Conservation (phyloP, 2,329 filamentous ascomycete genomes). For the Cordyceps sp. region DNA sequence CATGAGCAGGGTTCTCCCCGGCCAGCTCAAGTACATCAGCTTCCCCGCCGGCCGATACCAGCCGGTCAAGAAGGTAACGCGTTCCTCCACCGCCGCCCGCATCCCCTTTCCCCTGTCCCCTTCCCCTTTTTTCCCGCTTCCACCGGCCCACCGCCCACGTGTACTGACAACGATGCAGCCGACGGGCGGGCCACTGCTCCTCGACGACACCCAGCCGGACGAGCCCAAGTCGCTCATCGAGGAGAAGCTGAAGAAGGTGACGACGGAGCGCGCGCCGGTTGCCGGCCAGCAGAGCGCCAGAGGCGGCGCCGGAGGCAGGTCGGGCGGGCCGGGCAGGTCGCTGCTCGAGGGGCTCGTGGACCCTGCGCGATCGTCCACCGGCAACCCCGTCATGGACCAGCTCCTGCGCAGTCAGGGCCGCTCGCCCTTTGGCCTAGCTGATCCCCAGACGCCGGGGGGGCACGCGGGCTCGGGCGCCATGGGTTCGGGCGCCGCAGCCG, state of each 20-base stretch:
- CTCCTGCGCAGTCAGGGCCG: constrained; percentile 23
- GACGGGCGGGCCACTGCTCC: constrained; percentile 83
- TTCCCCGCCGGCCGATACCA: constrained; percentile 83
- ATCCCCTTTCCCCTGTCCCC: too few relatives aligned
- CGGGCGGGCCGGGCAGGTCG: constrained; percentile 16
- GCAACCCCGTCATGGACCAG: constrained; percentile 22
- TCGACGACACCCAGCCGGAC: constrained; percentile 66
- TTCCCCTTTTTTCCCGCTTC: too few relatives aligned
- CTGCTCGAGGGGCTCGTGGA: constrained; percentile 20
- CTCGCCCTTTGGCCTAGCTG: constrained; percentile 13
- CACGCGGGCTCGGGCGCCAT: background rate
- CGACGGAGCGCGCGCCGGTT: constrained; percentile 43
- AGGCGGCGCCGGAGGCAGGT: constrained; percentile 13
- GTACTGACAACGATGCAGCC: too few relatives aligned
- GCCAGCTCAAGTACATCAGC: constrained; percentile 88
- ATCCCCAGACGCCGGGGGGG: constrained; percentile 10
- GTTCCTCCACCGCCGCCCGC: too few relatives aligned
- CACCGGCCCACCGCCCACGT: too few relatives aligned
- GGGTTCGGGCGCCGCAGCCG: constrained; percentile 45
- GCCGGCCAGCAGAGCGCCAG: constrained; percentile 20
- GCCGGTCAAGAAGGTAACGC: constrained; percentile 67
- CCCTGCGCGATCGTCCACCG: constrained; percentile 12
- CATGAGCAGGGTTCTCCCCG: constrained; percentile 85
- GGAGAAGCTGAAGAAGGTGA: constrained; percentile 76
- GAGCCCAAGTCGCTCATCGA: constrained; percentile 72